These are phyloP conservation scores for Crithidia thermophila DNA, from an alignment of 208 protist species.

Conservation along the genomic window DNA sequence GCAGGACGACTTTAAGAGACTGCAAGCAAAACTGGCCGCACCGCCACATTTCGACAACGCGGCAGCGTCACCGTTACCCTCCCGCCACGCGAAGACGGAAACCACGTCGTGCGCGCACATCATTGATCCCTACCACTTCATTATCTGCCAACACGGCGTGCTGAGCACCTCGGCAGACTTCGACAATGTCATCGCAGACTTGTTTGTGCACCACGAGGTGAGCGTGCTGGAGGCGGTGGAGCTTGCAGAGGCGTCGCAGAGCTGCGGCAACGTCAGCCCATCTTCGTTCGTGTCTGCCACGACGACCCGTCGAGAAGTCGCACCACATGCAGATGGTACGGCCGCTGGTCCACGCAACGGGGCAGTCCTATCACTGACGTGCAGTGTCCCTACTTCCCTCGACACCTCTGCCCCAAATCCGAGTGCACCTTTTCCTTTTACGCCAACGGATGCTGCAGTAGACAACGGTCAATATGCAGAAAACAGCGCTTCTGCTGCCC, in stretches of 20 bases:
- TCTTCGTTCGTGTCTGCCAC: background rate
- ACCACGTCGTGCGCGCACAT: slow-evolving; percentile 1
- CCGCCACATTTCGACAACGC: background rate
- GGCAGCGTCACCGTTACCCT: background rate
- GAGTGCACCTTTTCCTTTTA: no score
- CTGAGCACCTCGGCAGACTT: slow-evolving; percentile 54
- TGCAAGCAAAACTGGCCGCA: slow-evolving; percentile 3
- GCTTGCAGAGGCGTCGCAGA: background rate
- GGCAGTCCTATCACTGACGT: no score
- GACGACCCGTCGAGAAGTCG: no score
- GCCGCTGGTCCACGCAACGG: no score
- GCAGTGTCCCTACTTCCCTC: no score
- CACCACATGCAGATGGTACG: no score
- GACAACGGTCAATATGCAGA: no score
- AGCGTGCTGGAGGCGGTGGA: slow-evolving; percentile 28
- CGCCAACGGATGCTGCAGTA: no score
- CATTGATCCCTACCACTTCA: slow-evolving; percentile 56
- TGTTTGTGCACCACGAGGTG: slow-evolving; percentile 38
- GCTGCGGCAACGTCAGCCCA: background rate
- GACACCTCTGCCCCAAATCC: no score
- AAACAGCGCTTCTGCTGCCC: background rate
- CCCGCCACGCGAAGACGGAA: no score
- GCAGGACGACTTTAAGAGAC: slow-evolving; percentile 17
- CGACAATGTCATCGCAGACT: slow-evolving; percentile 36
- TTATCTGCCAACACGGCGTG: slow-evolving; percentile 74